Percentiles rank a stretch among this genome's conserved stretches.
Evolutionary conservation across 352 stramenopile species (phyloP).

Genomic region (Achlya hypogyna): DNA sequence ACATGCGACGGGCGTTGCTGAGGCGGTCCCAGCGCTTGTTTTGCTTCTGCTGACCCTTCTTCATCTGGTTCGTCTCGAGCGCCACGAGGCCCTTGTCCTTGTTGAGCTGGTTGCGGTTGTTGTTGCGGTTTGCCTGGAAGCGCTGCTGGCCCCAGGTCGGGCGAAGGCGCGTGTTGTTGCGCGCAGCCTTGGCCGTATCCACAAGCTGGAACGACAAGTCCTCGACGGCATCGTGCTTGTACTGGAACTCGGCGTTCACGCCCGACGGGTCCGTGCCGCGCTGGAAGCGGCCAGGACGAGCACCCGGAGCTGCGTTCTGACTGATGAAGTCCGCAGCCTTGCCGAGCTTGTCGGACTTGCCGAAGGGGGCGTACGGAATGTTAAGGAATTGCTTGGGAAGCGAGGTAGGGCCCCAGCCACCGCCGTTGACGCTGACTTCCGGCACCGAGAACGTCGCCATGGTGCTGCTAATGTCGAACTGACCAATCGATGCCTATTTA

Average conservation of each 20-base stretch:
- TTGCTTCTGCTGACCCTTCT: constrained; percentile 82
- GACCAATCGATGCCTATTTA: neutral
- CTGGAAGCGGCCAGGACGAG: constrained; percentile 10
- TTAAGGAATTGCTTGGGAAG: constrained; percentile 87
- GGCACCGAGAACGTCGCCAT: constrained; percentile 75
- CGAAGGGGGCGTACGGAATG: constrained; percentile 94
- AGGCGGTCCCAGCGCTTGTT: constrained; percentile 80
- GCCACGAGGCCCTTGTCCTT: constrained; percentile 28
- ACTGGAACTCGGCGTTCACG: constrained; percentile 90
- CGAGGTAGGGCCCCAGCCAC: constrained; percentile 74
- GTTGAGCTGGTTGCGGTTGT: constrained; percentile 35
- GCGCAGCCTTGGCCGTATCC: constrained; percentile 86
- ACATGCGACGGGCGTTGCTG: constrained; percentile 63
- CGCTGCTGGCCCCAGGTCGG: constrained; percentile 83
- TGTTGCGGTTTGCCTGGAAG: constrained; percentile 28
- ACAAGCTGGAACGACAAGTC: constrained; percentile 90
- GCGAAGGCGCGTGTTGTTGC: constrained; percentile 63
- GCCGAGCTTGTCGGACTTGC: constrained; percentile 91
- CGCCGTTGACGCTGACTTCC: constrained; percentile 70
- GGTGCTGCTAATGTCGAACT: constrained; percentile 4
- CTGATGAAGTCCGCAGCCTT: constrained; percentile 88
- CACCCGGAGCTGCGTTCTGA: constrained; percentile 22
- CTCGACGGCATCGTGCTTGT: constrained; percentile 89
- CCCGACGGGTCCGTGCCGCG: constrained; percentile 53
- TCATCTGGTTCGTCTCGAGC: constrained; percentile 35